Evolutionary conservation across 805 yeast genomes (phyloP).

Genomic region (Zygosaccharomyces gambellarensis): DNA sequence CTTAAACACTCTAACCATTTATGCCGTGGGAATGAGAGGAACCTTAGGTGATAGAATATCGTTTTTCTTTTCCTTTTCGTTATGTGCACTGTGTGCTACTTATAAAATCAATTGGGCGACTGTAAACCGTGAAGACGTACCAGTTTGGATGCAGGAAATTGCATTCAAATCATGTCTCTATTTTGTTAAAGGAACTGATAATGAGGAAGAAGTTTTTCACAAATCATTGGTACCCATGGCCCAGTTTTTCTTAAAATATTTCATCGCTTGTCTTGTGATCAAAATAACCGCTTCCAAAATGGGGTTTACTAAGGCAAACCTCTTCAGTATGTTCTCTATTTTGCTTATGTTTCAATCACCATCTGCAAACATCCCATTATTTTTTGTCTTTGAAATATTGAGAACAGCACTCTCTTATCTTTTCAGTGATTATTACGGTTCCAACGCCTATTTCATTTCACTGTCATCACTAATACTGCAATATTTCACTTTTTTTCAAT

Average conservation of each 20-base stretch:
- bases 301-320: slow-evolving; percentile 4
- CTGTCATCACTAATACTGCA: slow-evolving; percentile 48
- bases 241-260: slow-evolving; percentile 33
- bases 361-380: slow-evolving; percentile 46
- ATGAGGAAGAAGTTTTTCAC: slow-evolving; percentile 27
- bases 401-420: slow-evolving; percentile 10
- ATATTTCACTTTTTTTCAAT: slow-evolving; percentile 73
- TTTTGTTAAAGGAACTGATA: slow-evolving; percentile 5
- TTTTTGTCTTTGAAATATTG: slow-evolving; percentile 36
- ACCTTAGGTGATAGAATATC: slow-evolving; percentile 32
- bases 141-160: slow-evolving; percentile 33
- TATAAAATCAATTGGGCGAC: slow-evolving; percentile 53
- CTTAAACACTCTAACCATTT: slow-evolving; percentile 40
- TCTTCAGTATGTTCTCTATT: slow-evolving; percentile 32
- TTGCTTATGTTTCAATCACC: slow-evolving; percentile 49
- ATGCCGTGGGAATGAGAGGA: slow-evolving; percentile 24
- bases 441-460: slow-evolving; percentile 12
- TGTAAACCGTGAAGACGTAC: slow-evolving; percentile 52
- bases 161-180: slow-evolving; percentile 15
- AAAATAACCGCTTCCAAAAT: slow-evolving; percentile 28
- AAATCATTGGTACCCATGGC: slow-evolving; percentile 35
- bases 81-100: slow-evolving; percentile 43
- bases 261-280: slow-evolving; percentile 32
- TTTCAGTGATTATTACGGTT: slow-evolving; percentile 7
- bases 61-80: slow-evolving; percentile 44